Percentiles rank a stretch among this genome's conserved stretches.
Conservation (phyloP, 768 basidiomycete genomes). For the Suillus discolor region DNA sequence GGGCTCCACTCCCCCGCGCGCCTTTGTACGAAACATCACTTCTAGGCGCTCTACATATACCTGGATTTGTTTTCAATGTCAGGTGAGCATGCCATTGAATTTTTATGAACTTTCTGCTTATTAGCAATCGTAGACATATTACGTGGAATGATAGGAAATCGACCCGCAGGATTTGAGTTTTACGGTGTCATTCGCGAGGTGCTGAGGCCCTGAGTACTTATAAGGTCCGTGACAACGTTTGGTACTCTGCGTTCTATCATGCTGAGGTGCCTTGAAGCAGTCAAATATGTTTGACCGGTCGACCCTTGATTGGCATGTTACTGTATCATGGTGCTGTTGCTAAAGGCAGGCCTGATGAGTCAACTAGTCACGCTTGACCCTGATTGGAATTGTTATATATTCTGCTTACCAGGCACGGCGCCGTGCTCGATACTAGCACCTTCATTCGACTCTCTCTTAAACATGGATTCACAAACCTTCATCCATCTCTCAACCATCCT, state of each 20-base stretch:
- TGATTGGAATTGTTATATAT: background rate
- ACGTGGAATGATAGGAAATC: background rate
- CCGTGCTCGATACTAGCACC: background rate
- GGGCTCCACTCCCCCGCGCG: slow-evolving; percentile 1
- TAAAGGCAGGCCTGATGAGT: background rate
- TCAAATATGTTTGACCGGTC: background rate
- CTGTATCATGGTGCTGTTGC: background rate
- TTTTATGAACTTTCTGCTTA: too few relatives aligned
- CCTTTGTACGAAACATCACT: too few relatives aligned
- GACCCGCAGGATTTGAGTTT: background rate
- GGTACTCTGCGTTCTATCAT: background rate
- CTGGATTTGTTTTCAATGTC: too few relatives aligned
- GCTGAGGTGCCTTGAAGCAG: background rate
- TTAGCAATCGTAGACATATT: too few relatives aligned
- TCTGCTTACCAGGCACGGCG: background rate
- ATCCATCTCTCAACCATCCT: background rate
- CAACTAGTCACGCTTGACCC: background rate
- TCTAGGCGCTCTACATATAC: too few relatives aligned
- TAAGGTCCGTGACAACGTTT: too few relatives aligned
- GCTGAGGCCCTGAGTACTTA: background rate
- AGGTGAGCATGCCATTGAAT: too few relatives aligned
- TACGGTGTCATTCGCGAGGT: background rate
- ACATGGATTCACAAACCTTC: background rate
- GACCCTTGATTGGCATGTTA: background rate
- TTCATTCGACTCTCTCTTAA: background rate